These are phyloP conservation scores for Xylaria intraflava DNA, from an alignment of 495 filamentous ascomycete species.

Conservation along the genomic window DNA sequence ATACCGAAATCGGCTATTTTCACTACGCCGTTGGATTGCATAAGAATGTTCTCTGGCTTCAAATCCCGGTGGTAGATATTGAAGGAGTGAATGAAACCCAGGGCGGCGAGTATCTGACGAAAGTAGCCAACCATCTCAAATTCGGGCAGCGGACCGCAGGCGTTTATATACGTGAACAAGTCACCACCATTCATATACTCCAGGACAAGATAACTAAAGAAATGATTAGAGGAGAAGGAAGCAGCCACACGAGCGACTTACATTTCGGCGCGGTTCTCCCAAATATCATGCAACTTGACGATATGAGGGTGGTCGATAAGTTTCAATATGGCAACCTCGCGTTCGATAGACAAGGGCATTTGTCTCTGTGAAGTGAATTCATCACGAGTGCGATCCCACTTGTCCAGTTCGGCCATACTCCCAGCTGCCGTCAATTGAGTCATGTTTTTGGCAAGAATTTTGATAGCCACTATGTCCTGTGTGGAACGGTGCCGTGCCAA, in stretches of 20 bases:
- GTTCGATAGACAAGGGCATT: conserved; percentile 81
- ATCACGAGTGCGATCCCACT: conserved; percentile 35
- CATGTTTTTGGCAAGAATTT: conserved; percentile 79
- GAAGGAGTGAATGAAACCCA: conserved; percentile 87
- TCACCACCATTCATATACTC: conserved; percentile 91
- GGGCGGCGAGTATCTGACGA: conserved; percentile 84
- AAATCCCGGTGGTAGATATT: conserved; percentile 93
- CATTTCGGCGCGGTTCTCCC: conserved; percentile 93
- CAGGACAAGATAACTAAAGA: conserved; percentile 81
- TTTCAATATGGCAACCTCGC: conserved; percentile 94
- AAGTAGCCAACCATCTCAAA: conserved; percentile 77
- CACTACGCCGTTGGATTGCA: conserved; percentile 63
- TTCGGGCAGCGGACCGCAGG: conserved; percentile 61
- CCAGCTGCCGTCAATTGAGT: conserved; percentile 65
- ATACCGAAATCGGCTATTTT: conserved; percentile 98
- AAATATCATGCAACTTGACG: conserved; percentile 85
- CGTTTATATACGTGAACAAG: conserved; percentile 73
- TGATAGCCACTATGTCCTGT: conserved; percentile 75
- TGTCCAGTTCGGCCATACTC: conserved; percentile 68
- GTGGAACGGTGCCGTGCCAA: conserved; percentile 70
- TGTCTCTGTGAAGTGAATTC: conserved; percentile 51
- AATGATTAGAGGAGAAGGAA: not conserved
- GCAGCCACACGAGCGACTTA: conserved; percentile 39
- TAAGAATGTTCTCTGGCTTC: conserved; percentile 93
- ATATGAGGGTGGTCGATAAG: conserved; percentile 90